Conservation (phyloP, 2,329 filamentous ascomycete genomes). For the Parastagonospora nodorum region DNA sequence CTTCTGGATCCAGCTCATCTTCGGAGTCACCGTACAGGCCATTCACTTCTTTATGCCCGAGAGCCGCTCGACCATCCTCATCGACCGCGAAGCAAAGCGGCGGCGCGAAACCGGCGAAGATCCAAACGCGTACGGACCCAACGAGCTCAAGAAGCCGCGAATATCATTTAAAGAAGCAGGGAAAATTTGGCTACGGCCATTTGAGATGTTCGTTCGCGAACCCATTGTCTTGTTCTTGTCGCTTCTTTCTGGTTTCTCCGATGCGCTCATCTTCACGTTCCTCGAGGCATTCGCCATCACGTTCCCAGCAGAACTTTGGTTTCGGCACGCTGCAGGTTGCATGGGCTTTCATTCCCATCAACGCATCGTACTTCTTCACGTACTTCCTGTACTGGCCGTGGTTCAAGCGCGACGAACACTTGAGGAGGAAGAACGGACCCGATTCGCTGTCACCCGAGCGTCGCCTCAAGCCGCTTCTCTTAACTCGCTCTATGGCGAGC, state of each 20-base stretch:
- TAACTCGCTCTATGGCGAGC: too few species aligned
- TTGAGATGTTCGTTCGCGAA: slow-evolving; percentile 72
- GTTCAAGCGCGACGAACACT: slow-evolving; percentile 50
- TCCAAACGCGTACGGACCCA: slow-evolving; percentile 70
- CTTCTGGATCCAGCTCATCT: slow-evolving; percentile 84
- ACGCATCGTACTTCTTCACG: slow-evolving; percentile 66
- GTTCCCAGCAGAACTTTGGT: slow-evolving; percentile 65
- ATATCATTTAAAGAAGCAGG: slow-evolving; percentile 42
- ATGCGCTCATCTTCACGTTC: slow-evolving; percentile 78
- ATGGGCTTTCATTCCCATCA: slow-evolving; percentile 59
- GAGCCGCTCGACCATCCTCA: slow-evolving; percentile 73
- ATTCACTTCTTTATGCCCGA: slow-evolving; percentile 73
- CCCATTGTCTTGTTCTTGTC: slow-evolving; percentile 75
- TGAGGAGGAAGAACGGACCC: slow-evolving; percentile 41
- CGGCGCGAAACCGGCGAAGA: slow-evolving; percentile 65
- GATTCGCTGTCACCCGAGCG: slow-evolving; percentile 62
- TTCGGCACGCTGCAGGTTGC: slow-evolving; percentile 64
- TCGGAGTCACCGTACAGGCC: slow-evolving; percentile 70
- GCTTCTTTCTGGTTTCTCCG: slow-evolving; percentile 73
- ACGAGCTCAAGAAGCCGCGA: slow-evolving; percentile 60
- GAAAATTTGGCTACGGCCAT: slow-evolving; percentile 57
- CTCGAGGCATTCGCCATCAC: slow-evolving; percentile 72
- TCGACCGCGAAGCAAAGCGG: slow-evolving; percentile 77
- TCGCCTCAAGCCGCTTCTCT: slow-evolving; percentile 66
- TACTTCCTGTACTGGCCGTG: slow-evolving; percentile 64